These are phyloP conservation scores for Naganishia liquefaciens DNA, from an alignment of 1,284 basidiomycete species.

Conservation along the genomic window DNA sequence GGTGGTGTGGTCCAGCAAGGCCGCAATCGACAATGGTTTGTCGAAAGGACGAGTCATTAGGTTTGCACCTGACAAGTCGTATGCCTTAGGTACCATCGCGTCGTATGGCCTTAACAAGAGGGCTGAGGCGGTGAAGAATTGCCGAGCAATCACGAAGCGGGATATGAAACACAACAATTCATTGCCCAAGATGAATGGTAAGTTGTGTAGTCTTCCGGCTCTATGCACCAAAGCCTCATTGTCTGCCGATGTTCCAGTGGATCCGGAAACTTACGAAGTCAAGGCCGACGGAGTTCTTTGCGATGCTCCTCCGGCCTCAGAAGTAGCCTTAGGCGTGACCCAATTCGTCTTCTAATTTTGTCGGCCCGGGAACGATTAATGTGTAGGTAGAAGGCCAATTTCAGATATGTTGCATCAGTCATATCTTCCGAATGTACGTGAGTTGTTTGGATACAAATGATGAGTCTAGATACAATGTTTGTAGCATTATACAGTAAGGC, in stretches of 20 bases:
- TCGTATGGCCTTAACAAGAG: conserved; percentile 75
- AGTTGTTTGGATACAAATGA: conserved; percentile 4
- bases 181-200: conserved; percentile 70
- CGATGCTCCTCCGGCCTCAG: conserved; percentile 74
- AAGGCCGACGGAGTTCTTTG: conserved; percentile 73
- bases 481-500: not conserved
- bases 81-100: conserved; percentile 58
- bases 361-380: not conserved
- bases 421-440: not conserved
- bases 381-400: no score
- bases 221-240: not conserved
- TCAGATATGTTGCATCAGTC: not conserved
- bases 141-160: conserved; percentile 73
- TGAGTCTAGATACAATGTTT: conserved; percentile 8
- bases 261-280: conserved; percentile 91
- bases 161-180: conserved; percentile 92
- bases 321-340: conserved; percentile 66
- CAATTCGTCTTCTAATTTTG: conserved; percentile 57
- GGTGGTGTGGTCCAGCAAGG: conserved; percentile 77
- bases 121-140: conserved; percentile 72
- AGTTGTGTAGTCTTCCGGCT: conserved; percentile 27
- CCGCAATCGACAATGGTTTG: conserved; percentile 65
- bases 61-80: conserved; percentile 4
- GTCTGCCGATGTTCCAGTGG: conserved; percentile 58
- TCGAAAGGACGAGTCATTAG: not conserved